These are phyloP conservation scores for Talaromyces adpressus DNA, from an alignment of 495 filamentous ascomycete species.

Conservation along the genomic window DNA sequence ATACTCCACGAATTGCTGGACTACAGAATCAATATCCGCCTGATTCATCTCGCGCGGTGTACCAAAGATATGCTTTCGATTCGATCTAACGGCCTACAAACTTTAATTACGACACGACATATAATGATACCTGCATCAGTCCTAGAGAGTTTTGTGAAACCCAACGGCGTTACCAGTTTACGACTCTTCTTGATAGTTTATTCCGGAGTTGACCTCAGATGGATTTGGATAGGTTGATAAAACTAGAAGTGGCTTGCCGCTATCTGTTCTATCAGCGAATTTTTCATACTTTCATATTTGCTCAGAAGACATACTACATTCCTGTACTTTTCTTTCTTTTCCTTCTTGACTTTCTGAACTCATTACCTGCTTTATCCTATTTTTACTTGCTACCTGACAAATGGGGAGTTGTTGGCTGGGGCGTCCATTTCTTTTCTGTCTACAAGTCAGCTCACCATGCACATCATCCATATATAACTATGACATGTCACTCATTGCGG, in stretches of 20 bases:
- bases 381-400: not conserved
- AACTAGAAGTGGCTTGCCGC: not conserved
- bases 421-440: constrained; percentile 12
- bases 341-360: constrained; percentile 2
- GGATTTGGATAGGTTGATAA: not conserved
- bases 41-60: constrained; percentile 40
- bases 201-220: constrained; percentile 1
- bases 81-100: constrained; percentile 7
- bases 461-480: not conserved
- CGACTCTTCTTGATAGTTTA: not conserved
- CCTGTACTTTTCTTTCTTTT: constrained; percentile 13
- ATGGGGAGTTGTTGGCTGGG: not conserved
- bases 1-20: constrained; percentile 39
- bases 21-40: constrained; percentile 41
- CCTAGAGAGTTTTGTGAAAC: constrained; percentile 8
- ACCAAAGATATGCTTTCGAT: constrained; percentile 22
- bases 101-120: constrained; percentile 5
- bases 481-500: not conserved
- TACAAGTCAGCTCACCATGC: not conserved
- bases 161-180: constrained; percentile 7
- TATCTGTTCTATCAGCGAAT: not conserved
- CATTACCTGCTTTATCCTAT: not conserved
- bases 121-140: constrained; percentile 10
- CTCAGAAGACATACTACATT: constrained; percentile 1
- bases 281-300: not conserved